phyloP scores from a whole-genome alignment of 345 rosid species.

The Salix dunnii region DNA sequence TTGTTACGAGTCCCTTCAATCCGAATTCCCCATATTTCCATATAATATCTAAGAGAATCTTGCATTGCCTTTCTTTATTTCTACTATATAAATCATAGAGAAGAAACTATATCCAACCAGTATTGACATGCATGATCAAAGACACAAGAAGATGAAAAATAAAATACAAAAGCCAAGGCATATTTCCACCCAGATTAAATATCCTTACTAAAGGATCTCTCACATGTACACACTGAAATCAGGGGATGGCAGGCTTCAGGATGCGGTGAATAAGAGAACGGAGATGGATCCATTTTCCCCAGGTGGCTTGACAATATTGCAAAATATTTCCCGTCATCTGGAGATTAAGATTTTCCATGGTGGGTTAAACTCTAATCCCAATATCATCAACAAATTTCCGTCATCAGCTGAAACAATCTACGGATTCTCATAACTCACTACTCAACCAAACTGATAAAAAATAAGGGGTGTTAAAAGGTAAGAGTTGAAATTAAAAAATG shows the following conservation, averaged over 20 bases:
- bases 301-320: not conserved
- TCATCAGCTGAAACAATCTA: too few species aligned
- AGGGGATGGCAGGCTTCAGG: not conserved
- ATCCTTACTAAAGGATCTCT: not conserved
- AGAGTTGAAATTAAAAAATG: too few species aligned
- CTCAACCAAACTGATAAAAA: too few species aligned
- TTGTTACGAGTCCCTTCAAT: too few species aligned
- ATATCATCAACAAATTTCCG: too few species aligned
- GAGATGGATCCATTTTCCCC: not conserved
- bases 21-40: not conserved
- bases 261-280: not conserved
- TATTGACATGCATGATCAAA: constrained; percentile 5
- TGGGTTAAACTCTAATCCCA: too few species aligned
- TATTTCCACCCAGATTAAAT: not conserved
- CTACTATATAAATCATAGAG: not conserved
- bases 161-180: not conserved
- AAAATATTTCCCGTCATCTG: not conserved
- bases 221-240: not conserved
- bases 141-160: not conserved
- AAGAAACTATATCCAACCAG: constrained; percentile 1
- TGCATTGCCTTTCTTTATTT: not conserved
- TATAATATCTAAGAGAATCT: not conserved
- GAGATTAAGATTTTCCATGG: not conserved
- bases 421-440: too few species aligned
- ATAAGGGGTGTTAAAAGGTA: too few species aligned